Evolutionary conservation across 768 basidiomycete genomes (phyloP), one percentile per base, ranked within the genome.

Genomic region (Podaxis carcinomalis): DNA sequence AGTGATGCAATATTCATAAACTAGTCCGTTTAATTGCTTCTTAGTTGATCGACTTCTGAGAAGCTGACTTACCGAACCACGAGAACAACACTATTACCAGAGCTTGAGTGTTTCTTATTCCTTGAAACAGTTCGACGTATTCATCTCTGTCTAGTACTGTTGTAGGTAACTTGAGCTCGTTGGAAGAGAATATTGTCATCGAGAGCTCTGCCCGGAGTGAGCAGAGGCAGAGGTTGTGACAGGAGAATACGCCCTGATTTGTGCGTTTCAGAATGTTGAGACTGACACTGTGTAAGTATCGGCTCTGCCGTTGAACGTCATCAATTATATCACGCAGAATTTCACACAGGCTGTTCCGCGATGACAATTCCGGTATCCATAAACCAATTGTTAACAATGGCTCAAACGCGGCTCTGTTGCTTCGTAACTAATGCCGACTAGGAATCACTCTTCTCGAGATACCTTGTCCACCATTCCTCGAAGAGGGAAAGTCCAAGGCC

Each of bases 391-490:
- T 9, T 32, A 32, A 32, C 32, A 32, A 32, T 9, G 32, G 7
- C 7, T 32, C 47, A 25, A 23, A 49, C 11, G 23, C 19, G 9
- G 21, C 7, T 23, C 19, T 13, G 11, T 4, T 13, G 11, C 21
- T 5, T 23, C 46, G 19, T 27, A 25, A 23, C 21, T 5, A 11
- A 19, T 9, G 11, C 23, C 10, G 11, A 23, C 25, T 11, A 13
- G 19, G 21, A 7, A 21, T 37, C 51, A 47, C 56, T 57, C 53
- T 65, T 68, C 66, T 69, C 70, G 60, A 89, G 67, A 65, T 85
- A 75, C 14, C 69, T 78, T 16, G 73, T 73, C 93, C 93, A 97
- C 93, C 95, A 96, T 63, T 87, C 84, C 69, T 88, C 90, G 69
- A 98, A 97, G 25, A 84, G 73, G 2, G 82, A 81, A 55, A 86